phyloP scores from a whole-genome alignment of 1,284 basidiomycete genomes.

The Cutaneotrichosporon mucoides region DNA sequence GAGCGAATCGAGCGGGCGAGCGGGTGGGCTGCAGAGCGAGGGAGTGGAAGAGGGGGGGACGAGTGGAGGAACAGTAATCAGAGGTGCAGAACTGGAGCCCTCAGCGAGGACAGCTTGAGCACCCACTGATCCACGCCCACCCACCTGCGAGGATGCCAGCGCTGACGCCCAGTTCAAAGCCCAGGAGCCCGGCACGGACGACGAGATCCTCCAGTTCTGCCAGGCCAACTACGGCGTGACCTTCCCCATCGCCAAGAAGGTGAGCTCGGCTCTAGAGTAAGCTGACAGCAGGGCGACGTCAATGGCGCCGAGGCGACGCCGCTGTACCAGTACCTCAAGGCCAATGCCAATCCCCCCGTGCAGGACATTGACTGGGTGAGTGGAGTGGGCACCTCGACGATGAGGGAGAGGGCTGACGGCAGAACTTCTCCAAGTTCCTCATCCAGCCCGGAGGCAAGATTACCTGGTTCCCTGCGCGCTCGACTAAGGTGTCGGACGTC shows the following conservation, averaged over 20 bases:
- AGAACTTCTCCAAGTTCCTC: conserved; percentile 53
- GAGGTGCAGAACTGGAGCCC: too few relatives aligned
- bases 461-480: conserved; percentile 51
- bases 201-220: conserved; percentile 57
- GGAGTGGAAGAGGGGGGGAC: too few relatives aligned
- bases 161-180: conserved; percentile 28
- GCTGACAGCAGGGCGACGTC: conserved; percentile 46
- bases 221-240: conserved; percentile 73
- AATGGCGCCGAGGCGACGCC: conserved; percentile 53
- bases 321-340: conserved; percentile 53
- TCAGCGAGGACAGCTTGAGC: too few relatives aligned
- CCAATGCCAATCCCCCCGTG: conserved; percentile 40
- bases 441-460: conserved; percentile 52
- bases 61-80: too few relatives aligned
- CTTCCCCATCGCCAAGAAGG: conserved; percentile 78
- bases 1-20: too few relatives aligned
- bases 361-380: conserved; percentile 48
- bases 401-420: conserved; percentile 21
- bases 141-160: too few relatives aligned
- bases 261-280: background rate
- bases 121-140: too few relatives aligned
- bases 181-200: conserved; percentile 73
- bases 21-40: too few relatives aligned
- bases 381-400: background rate
- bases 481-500: conserved; percentile 42